Evolutionary conservation across 2,329 filamentous ascomycete genomes (phyloP).

Genomic region (Aspergillus spinulosporus): DNA sequence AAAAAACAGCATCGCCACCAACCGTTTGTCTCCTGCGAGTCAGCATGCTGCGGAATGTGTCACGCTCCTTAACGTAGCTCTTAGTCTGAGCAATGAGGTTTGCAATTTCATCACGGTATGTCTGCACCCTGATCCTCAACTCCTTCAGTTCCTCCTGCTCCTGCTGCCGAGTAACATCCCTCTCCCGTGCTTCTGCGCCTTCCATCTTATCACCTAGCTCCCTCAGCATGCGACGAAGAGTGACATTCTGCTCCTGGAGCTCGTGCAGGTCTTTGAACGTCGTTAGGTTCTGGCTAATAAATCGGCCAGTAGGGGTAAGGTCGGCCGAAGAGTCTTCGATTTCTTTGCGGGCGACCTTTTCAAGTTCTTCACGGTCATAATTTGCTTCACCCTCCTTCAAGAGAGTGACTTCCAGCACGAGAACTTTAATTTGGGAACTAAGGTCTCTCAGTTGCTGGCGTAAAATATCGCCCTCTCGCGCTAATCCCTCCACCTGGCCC

Average conservation of each 20-base stretch:
- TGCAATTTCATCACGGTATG: constrained; percentile 81
- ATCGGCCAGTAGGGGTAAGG: constrained; percentile 78
- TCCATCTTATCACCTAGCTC: constrained; percentile 88
- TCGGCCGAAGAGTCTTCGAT: constrained; percentile 71
- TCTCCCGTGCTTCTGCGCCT: constrained; percentile 75
- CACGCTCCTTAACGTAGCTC: constrained; percentile 91
- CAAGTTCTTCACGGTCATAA: constrained; percentile 72
- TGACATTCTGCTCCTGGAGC: constrained; percentile 83
- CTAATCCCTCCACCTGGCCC: constrained; percentile 63
- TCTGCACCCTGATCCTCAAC: constrained; percentile 70
- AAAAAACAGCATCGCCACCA: constrained; percentile 65
- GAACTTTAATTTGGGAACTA: constrained; percentile 83
- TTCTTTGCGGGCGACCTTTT: constrained; percentile 75
- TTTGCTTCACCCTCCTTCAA: constrained; percentile 72
- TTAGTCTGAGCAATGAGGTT: constrained; percentile 81
- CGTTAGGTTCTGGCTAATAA: constrained; percentile 87
- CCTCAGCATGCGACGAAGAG: constrained; percentile 77
- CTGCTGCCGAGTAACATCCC: constrained; percentile 55
- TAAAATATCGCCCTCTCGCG: constrained; percentile 72
- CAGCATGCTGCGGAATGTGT: constrained; percentile 95
- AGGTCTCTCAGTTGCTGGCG: constrained; percentile 86
- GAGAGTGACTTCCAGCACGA: constrained; percentile 82
- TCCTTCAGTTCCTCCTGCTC: constrained; percentile 70
- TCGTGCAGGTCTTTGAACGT: constrained; percentile 84
- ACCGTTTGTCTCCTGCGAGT: constrained; percentile 69